phyloP scores from a whole-genome alignment of 352 stramenopile genomes.

The Albugo candida region DNA sequence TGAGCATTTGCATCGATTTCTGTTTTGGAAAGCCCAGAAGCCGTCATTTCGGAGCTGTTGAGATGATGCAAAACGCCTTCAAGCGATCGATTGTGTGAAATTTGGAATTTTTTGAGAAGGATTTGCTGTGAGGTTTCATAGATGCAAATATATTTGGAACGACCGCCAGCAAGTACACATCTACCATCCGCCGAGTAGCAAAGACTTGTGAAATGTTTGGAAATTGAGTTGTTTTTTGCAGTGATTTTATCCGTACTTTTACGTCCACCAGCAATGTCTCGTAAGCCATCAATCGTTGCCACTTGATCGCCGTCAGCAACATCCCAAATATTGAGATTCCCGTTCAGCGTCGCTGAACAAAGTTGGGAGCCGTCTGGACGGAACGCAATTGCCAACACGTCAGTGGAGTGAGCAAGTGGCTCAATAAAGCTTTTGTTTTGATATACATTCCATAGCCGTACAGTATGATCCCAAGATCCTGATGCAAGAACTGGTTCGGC shows the following conservation, averaged over 20 bases:
- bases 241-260: constrained; percentile 65
- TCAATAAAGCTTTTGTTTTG: constrained; percentile 90
- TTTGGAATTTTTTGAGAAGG: constrained; percentile 98
- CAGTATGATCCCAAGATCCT: constrained; percentile 96
- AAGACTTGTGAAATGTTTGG: constrained; percentile 98
- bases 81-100: constrained; percentile 93
- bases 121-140: constrained; percentile 92
- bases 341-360: constrained; percentile 90
- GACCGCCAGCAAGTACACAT: constrained; percentile 92
- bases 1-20: constrained; percentile 49
- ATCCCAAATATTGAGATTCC: constrained; percentile 94
- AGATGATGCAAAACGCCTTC: constrained; percentile 95
- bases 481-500: constrained; percentile 82
- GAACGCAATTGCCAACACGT: constrained; percentile 94
- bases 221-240: constrained; percentile 78
- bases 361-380: constrained; percentile 94
- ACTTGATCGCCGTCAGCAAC: constrained; percentile 89
- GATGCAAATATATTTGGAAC: constrained; percentile 98
- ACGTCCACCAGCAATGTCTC: constrained; percentile 90
- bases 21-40: constrained; percentile 38
- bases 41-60: constrained; percentile 77
- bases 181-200: constrained; percentile 97
- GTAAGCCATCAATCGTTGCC: constrained; percentile 89
- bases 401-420: constrained; percentile 88
- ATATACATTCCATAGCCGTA: constrained; percentile 98